These are phyloP conservation scores for Eremothecium cymbalariae DNA, from an alignment of 1,139 yeast genomes.

Conservation along the genomic window DNA sequence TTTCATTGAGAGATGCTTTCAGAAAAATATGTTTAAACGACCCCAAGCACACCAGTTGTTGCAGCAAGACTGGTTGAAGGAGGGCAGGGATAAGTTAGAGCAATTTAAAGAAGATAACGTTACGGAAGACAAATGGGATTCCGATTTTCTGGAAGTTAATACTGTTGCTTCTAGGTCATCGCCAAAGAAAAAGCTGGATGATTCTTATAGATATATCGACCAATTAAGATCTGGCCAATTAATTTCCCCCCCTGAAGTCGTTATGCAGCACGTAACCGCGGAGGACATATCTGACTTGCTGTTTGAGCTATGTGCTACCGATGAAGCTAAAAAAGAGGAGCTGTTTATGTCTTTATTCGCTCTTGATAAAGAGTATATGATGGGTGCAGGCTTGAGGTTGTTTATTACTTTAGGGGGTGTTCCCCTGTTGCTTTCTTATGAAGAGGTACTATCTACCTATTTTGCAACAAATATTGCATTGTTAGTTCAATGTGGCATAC, in stretches of 20 bases:
- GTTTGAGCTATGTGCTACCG: slow-evolving; percentile 1
- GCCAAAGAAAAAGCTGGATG: slow-evolving; percentile 2
- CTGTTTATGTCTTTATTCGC: slow-evolving; percentile 5
- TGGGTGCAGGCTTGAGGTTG: slow-evolving; percentile 5
- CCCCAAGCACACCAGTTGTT: slow-evolving; percentile 27
- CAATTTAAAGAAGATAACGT: slow-evolving; percentile 18
- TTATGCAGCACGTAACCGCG: slow-evolving; percentile 2
- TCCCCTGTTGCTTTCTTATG: slow-evolving; percentile 15
- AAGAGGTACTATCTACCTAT: slow-evolving; percentile 13
- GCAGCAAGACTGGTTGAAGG: slow-evolving; percentile 24
- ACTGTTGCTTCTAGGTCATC: slow-evolving; percentile 1
- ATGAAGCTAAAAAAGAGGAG: not conserved
- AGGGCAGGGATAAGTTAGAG: slow-evolving; percentile 13
- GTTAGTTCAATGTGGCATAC: slow-evolving; percentile 25
- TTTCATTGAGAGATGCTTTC: slow-evolving; percentile 69
- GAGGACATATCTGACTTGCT: slow-evolving; percentile 3
- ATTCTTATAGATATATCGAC: slow-evolving; percentile 3
- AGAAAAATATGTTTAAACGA: slow-evolving; percentile 33
- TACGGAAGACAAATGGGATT: slow-evolving; percentile 26
- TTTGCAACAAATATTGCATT: slow-evolving; percentile 8
- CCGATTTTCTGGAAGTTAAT: slow-evolving; percentile 17
- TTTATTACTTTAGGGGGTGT: slow-evolving; percentile 26
- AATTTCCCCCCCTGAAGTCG: not conserved
- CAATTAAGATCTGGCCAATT: slow-evolving; percentile 3
- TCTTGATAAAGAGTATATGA: slow-evolving; percentile 7